phyloP scores from a whole-genome alignment of 2,329 filamentous ascomycete genomes.

The Fusarium sp. region DNA sequence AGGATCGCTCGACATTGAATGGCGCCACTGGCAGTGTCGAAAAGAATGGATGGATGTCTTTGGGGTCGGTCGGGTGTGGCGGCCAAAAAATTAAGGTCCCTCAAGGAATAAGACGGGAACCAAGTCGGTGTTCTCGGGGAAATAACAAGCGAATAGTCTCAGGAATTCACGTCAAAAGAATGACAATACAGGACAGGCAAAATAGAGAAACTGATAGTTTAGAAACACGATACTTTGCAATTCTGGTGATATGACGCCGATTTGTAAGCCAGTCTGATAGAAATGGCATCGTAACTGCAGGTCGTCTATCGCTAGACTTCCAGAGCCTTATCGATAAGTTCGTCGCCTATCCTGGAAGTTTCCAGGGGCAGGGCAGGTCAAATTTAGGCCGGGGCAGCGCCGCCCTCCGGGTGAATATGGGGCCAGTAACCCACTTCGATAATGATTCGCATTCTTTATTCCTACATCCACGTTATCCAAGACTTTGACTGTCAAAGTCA shows the following conservation, averaged over 20 bases:
- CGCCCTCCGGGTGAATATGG: conserved; percentile 25
- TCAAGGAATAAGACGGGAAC: conserved; percentile 17
- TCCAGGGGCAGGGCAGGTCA: conserved; percentile 5
- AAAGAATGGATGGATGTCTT: neutral
- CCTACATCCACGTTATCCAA: neutral
- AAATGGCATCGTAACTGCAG: neutral
- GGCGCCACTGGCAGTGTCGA: conserved; percentile 30
- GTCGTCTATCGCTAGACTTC: neutral
- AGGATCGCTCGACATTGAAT: conserved; percentile 46
- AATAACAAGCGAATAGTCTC: conserved; percentile 10
- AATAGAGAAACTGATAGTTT: conserved; percentile 7
- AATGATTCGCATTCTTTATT: neutral
- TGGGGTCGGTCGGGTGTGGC: conserved; percentile 9
- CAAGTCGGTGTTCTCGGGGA: conserved; percentile 13
- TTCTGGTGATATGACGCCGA: conserved; percentile 39
- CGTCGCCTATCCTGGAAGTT: conserved; percentile 1
- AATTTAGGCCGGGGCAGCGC: conserved; percentile 25
- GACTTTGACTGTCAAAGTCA: neutral
- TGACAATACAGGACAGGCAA: neutral
- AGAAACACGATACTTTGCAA: neutral
- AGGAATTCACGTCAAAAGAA: neutral
- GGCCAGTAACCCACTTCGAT: conserved; percentile 7
- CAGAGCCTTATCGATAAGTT: conserved; percentile 26
- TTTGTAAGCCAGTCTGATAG: conserved; percentile 41
- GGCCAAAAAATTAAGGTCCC: conserved; percentile 6